These are phyloP conservation scores for Cryphonectria parasitica DNA, from an alignment of 2,329 filamentous ascomycete genomes.

Conservation along the genomic window DNA sequence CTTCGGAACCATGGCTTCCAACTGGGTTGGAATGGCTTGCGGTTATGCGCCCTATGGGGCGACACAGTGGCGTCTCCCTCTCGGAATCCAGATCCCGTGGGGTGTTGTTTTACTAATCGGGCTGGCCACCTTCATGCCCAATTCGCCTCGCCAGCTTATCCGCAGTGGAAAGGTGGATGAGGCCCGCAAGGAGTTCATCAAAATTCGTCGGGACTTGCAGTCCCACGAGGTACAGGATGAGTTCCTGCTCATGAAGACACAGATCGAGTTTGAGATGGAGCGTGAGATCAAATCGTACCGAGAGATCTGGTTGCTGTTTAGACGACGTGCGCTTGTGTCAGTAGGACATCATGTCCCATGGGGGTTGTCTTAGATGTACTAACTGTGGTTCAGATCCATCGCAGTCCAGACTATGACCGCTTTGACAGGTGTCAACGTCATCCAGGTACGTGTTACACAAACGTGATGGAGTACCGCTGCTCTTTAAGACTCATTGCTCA, in stretches of 20 bases:
- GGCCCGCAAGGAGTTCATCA: constrained; percentile 51
- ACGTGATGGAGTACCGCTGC: too few species aligned
- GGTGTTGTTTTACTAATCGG: constrained; percentile 59
- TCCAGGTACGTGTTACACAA: constrained; percentile 38
- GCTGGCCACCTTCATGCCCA: constrained; percentile 58
- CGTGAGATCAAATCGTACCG: constrained; percentile 55
- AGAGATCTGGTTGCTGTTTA: constrained; percentile 57
- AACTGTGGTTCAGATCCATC: constrained; percentile 41
- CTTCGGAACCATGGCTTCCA: constrained; percentile 59
- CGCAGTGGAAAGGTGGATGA: constrained; percentile 52
- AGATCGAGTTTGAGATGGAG: constrained; percentile 61
- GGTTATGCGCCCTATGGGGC: constrained; percentile 56
- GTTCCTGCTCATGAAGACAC: constrained; percentile 56
- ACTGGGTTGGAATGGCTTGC: constrained; percentile 62
- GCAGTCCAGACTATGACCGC: constrained; percentile 62
- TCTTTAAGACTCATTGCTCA: not conserved
- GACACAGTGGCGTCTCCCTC: constrained; percentile 58
- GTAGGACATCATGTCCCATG: constrained; percentile 27
- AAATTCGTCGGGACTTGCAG: constrained; percentile 51
- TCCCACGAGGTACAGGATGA: constrained; percentile 51
- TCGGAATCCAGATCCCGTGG: constrained; percentile 60
- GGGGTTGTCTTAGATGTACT: not conserved
- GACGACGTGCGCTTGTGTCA: constrained; percentile 54
- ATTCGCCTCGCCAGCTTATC: constrained; percentile 57
- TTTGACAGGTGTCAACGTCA: constrained; percentile 61